Conservation (phyloP, 495 filamentous ascomycete genomes). For the Symbiotaphrina buchneri region DNA sequence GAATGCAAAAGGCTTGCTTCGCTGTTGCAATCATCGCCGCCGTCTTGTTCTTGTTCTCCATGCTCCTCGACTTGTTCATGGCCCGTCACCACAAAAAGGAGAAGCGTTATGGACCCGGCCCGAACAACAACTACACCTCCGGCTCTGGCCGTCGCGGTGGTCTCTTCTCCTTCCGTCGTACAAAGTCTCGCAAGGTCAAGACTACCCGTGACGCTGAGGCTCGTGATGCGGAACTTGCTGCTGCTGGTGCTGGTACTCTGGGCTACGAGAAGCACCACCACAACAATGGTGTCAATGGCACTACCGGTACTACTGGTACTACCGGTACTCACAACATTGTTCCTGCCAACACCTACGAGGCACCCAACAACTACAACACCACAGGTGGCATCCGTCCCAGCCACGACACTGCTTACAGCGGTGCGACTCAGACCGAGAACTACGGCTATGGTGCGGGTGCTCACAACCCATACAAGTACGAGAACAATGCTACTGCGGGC, state of each 20-base stretch:
- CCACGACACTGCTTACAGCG: too few species aligned
- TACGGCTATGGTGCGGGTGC: too few species aligned
- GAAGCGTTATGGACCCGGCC: conserved; percentile 56
- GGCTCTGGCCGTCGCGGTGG: conserved; percentile 23
- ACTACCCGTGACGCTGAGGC: conserved; percentile 9
- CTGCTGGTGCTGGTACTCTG: background rate
- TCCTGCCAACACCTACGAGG: background rate
- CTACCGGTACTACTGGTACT: too few species aligned
- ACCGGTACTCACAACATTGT: conserved; percentile 3
- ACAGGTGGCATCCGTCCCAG: too few species aligned
- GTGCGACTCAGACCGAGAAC: too few species aligned
- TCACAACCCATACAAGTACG: too few species aligned
- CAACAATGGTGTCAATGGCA: too few species aligned
- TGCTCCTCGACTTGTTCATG: conserved; percentile 36
- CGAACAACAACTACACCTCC: conserved; percentile 55
- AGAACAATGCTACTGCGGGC: too few species aligned
- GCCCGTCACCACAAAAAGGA: conserved; percentile 53
- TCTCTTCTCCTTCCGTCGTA: conserved; percentile 24
- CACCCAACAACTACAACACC: too few species aligned
- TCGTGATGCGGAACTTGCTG: conserved; percentile 1
- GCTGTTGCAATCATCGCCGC: conserved; percentile 59
- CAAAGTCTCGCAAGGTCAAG: conserved; percentile 19
- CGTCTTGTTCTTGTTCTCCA: conserved; percentile 43
- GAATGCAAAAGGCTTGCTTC: conserved; percentile 47
- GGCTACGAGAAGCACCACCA: conserved; percentile 3